phyloP scores from a whole-genome alignment of 2,329 filamentous ascomycete genomes.

The Alternaria dauci region DNA sequence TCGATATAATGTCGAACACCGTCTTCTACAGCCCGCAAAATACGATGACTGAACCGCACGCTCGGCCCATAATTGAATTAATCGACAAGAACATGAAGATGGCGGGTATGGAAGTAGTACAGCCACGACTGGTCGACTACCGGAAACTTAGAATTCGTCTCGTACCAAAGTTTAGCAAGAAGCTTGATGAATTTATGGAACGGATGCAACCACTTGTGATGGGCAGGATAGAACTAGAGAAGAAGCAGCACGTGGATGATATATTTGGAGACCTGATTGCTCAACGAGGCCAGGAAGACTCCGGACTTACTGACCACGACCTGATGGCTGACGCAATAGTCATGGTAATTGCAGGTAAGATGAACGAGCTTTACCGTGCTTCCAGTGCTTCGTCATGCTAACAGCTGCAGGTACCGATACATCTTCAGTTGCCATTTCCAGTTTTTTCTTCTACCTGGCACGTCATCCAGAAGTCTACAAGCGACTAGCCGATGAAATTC shows the following conservation, averaged over 20 bases:
- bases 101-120: neutral
- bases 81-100: neutral
- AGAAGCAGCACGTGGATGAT: conserved; percentile 5
- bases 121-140: neutral
- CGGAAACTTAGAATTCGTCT: neutral
- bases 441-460: conserved; percentile 49
- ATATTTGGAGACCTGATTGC: neutral
- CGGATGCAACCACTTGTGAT: neutral
- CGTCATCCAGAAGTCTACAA: conserved; percentile 38
- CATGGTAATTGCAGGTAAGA: conserved; percentile 9
- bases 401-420: conserved; percentile 43
- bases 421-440: conserved; percentile 37
- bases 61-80: neutral
- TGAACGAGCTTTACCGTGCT: neutral
- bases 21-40: neutral
- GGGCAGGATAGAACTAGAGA: conserved; percentile 1
- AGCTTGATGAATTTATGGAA: neutral
- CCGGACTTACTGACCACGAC: neutral
- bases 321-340: conserved; percentile 4
- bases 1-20: conserved; percentile 12
- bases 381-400: neutral
- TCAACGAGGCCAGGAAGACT: neutral
- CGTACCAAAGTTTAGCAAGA: neutral
- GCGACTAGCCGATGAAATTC: conserved; percentile 24
- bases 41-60: neutral